phyloP scores from a whole-genome alignment of 2,329 filamentous ascomycete genomes.

The Fusarium oligoseptatum region DNA sequence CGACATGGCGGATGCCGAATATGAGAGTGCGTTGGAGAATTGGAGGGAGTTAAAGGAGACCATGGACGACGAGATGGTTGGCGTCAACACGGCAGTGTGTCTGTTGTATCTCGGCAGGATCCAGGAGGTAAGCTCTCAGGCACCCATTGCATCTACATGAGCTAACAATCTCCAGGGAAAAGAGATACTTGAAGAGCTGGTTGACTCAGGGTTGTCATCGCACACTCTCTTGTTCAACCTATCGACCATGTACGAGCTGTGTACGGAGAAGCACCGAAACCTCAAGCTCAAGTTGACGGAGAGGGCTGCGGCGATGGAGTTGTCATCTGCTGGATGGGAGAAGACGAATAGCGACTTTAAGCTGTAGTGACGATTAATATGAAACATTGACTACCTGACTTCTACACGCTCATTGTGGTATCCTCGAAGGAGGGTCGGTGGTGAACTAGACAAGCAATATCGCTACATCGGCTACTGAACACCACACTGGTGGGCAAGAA shows the following conservation, averaged over 20 bases:
- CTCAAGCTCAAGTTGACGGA: slow-evolving; percentile 81
- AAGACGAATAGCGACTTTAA: slow-evolving; percentile 82
- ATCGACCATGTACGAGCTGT: slow-evolving; percentile 91
- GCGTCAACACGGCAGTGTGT: slow-evolving; percentile 87
- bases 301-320: slow-evolving; percentile 71
- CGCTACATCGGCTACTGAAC: neutral
- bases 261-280: slow-evolving; percentile 79
- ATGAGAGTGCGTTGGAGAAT: slow-evolving; percentile 70
- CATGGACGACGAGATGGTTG: slow-evolving; percentile 74
- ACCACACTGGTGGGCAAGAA: neutral
- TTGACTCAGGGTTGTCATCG: slow-evolving; percentile 75
- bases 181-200: slow-evolving; percentile 73
- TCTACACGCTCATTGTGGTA: neutral
- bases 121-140: slow-evolving; percentile 67
- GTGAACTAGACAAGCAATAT: neutral
- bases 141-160: neutral
- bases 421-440: neutral
- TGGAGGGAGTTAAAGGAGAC: slow-evolving; percentile 68
- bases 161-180: slow-evolving; percentile 65
- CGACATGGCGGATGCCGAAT: slow-evolving; percentile 83
- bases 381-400: neutral
- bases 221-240: slow-evolving; percentile 90
- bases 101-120: slow-evolving; percentile 85
- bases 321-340: slow-evolving; percentile 74
- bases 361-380: slow-evolving; percentile 59